Percentiles rank a stretch among this genome's conserved stretches.
These are phyloP conservation scores for Pontederia crassipes DNA, from an alignment of 176 grass and related monocot species.

Conservation along the genomic window DNA sequence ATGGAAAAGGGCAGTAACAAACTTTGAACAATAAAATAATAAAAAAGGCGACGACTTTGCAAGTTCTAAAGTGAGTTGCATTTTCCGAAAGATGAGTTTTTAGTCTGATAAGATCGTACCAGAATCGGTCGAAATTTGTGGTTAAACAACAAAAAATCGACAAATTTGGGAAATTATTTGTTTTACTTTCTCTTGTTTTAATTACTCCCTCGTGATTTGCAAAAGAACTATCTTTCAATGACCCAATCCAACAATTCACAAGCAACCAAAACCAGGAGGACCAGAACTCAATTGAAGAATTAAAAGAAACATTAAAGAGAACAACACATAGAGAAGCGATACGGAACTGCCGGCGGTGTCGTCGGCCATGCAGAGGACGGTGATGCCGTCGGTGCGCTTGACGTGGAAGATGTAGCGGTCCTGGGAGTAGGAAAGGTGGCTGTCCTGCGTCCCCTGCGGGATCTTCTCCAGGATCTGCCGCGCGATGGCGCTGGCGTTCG, in stretches of 20 bases:
- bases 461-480: constrained; percentile 83
- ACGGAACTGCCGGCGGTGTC: constrained; percentile 58
- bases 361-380: constrained; percentile 97
- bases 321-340: constrained; percentile 1
- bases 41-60: too few species aligned
- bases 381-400: constrained; percentile 95
- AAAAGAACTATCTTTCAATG: too few species aligned
- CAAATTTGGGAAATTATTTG: too few species aligned
- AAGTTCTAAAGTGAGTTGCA: too few species aligned
- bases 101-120: too few species aligned
- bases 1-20: too few species aligned
- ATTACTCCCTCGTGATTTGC: too few species aligned
- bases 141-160: too few species aligned
- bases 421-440: constrained; percentile 97
- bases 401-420: constrained; percentile 89
- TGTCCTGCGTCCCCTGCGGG: constrained; percentile 46
- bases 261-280: neutral
- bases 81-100: too few species aligned
- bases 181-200: too few species aligned
- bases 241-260: neutral
- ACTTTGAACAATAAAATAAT: too few species aligned
- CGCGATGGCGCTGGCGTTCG: constrained; percentile 73
- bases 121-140: too few species aligned
- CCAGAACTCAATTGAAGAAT: neutral
- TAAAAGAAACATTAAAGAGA: neutral